These are phyloP conservation scores for Penstemon newberryi DNA, from an alignment of 257 asterid species.

Conservation along the genomic window DNA sequence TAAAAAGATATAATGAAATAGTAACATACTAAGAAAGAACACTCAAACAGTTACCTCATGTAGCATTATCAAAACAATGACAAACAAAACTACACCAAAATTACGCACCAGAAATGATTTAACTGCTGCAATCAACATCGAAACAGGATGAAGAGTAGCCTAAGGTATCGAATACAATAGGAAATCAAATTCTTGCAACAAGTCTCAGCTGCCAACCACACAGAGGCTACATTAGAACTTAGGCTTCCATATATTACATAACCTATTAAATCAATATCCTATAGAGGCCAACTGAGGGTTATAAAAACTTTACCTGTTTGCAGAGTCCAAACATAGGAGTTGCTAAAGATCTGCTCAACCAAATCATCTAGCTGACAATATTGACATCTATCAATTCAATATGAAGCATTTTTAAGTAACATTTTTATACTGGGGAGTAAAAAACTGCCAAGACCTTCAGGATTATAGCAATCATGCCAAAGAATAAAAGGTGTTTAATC, in stretches of 20 bases:
- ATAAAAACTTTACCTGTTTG: conserved; percentile 59
- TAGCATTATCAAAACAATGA: conserved; percentile 23
- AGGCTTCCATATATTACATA: conserved; percentile 18
- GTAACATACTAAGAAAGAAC: not conserved
- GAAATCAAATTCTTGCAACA: conserved; percentile 35
- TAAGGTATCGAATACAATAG: conserved; percentile 17
- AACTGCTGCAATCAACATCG: conserved; percentile 22
- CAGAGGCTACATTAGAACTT: conserved; percentile 38
- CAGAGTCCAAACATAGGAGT: conserved; percentile 52
- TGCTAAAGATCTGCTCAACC: conserved; percentile 79
- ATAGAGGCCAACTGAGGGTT: conserved; percentile 29
- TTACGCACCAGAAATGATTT: conserved; percentile 24
- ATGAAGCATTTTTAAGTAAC: conserved; percentile 62
- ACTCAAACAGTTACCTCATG: conserved; percentile 8
- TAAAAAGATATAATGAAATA: not conserved
- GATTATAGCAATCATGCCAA: conserved; percentile 33
- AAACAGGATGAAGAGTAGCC: conserved; percentile 22
- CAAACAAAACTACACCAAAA: conserved; percentile 27
- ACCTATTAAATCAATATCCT: conserved; percentile 21
- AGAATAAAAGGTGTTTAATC: conserved; percentile 23
- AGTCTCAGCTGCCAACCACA: conserved; percentile 45
- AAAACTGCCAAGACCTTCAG: conserved; percentile 40
- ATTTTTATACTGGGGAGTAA: conserved; percentile 21
- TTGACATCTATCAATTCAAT: conserved; percentile 80
- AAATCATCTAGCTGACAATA: conserved; percentile 67